These are phyloP conservation scores for Xanthoceras sorbifolium DNA, from an alignment of 345 rosid genomes.

Conservation along the genomic window DNA sequence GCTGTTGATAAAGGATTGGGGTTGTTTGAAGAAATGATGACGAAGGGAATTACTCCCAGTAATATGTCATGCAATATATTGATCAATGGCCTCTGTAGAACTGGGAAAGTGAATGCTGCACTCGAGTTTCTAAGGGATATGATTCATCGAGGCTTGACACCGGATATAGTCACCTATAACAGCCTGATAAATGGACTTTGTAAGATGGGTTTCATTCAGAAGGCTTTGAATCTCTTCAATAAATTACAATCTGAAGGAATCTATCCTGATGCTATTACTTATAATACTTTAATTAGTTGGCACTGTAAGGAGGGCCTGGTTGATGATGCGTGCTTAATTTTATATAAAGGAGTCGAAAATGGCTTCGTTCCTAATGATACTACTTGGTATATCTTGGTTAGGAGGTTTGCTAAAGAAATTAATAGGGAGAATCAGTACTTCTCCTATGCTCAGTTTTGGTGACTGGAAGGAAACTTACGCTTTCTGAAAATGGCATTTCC, in stretches of 20 bases:
- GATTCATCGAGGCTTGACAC: conserved; percentile 69
- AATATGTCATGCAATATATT: conserved; percentile 74
- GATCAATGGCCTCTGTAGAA: conserved; percentile 64
- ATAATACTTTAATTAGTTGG: conserved; percentile 80
- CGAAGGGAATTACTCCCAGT: conserved; percentile 55
- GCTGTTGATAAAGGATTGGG: conserved; percentile 64
- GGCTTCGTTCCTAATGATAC: conserved; percentile 61
- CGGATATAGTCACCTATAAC: conserved; percentile 81
- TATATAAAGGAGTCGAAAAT: conserved; percentile 49
- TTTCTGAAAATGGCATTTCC: not conserved
- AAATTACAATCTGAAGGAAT: conserved; percentile 70
- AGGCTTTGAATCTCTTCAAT: conserved; percentile 66
- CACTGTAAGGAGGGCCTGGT: conserved; percentile 59
- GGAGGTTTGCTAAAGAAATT: conserved; percentile 31
- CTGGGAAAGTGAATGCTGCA: conserved; percentile 64
- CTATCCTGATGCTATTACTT: conserved; percentile 71
- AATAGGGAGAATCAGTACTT: conserved; percentile 8
- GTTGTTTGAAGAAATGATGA: conserved; percentile 80
- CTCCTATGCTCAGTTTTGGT: conserved; percentile 6
- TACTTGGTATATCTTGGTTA: conserved; percentile 72
- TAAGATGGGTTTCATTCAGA: conserved; percentile 49
- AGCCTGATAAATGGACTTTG: conserved; percentile 82
- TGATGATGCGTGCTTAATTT: conserved; percentile 61
- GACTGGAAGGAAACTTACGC: not conserved
- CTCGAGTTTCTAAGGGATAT: conserved; percentile 69